These are phyloP conservation scores for Fraxinus ornus DNA, from an alignment of 305 asterid genomes.

Conservation along the genomic window DNA sequence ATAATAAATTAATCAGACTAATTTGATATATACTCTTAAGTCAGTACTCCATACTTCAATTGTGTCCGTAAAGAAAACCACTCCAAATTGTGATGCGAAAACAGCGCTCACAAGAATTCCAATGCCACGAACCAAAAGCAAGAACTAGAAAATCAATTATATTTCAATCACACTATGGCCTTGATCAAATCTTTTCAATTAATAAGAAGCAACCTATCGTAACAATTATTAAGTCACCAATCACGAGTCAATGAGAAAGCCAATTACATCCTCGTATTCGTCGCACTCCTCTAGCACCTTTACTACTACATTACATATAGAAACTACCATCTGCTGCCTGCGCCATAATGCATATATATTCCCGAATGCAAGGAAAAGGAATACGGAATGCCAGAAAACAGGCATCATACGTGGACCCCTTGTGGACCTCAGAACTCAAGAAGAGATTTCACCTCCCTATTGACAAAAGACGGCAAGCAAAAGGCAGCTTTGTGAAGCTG, in stretches of 20 bases:
- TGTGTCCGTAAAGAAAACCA: neutral
- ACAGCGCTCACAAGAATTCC: neutral
- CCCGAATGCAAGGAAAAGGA: neutral
- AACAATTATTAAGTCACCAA: neutral
- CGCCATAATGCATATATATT: neutral
- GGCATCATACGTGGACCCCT: neutral
- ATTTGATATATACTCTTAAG: neutral
- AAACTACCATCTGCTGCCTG: neutral
- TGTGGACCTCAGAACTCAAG: conserved; percentile 19
- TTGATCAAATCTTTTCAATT: neutral
- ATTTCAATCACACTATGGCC: neutral
- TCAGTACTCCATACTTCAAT: neutral
- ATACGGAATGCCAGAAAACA: neutral
- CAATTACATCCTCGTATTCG: neutral
- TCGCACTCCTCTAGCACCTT: neutral
- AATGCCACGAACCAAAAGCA: neutral
- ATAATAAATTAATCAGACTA: neutral
- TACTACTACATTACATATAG: neutral
- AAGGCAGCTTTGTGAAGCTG: conserved; percentile 93
- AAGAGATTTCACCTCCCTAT: conserved; percentile 77
- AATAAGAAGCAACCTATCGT: neutral
- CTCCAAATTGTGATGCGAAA: neutral
- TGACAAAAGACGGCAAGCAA: conserved; percentile 79
- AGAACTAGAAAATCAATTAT: neutral
- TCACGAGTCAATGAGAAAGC: neutral